Evolutionary conservation across 2,329 filamentous ascomycete species (phyloP).

Genomic region (Nothomitra cinnamomea): DNA sequence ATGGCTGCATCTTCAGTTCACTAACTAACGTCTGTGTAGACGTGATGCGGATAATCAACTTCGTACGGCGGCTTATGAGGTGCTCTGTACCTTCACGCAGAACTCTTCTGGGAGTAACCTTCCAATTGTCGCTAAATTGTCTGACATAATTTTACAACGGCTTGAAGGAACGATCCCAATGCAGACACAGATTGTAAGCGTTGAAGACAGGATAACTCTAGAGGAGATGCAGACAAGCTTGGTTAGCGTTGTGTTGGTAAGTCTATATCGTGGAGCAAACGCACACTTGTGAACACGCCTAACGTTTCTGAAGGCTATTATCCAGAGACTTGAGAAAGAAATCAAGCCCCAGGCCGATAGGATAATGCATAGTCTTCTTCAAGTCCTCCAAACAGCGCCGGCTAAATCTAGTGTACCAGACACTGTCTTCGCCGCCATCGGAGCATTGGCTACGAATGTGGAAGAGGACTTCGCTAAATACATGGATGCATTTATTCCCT

Average conservation of each 20-base stretch:
- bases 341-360: slow-evolving; percentile 79
- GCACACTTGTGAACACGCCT: not conserved
- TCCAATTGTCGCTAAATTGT: slow-evolving; percentile 61
- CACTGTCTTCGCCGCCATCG: slow-evolving; percentile 80
- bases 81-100: slow-evolving; percentile 84
- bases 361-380: slow-evolving; percentile 80
- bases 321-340: slow-evolving; percentile 80
- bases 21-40: slow-evolving; percentile 14
- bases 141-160: slow-evolving; percentile 76
- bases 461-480: slow-evolving; percentile 92
- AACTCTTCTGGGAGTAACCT: slow-evolving; percentile 81
- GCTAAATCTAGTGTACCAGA: slow-evolving; percentile 89
- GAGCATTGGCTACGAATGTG: slow-evolving; percentile 76
- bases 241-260: slow-evolving; percentile 63
- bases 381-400: slow-evolving; percentile 59
- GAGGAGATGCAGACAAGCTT: slow-evolving; percentile 98
- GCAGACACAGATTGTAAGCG: slow-evolving; percentile 85
- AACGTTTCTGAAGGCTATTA: slow-evolving; percentile 41
- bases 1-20: not conserved
- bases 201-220: slow-evolving; percentile 87
- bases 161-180: slow-evolving; percentile 79
- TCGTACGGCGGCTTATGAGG: slow-evolving; percentile 90
- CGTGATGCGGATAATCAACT: slow-evolving; percentile 72
- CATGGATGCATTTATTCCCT: slow-evolving; percentile 89
- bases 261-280: slow-evolving; percentile 7